Conservation (phyloP, 768 basidiomycete species). For the Trametes punicea region DNA sequence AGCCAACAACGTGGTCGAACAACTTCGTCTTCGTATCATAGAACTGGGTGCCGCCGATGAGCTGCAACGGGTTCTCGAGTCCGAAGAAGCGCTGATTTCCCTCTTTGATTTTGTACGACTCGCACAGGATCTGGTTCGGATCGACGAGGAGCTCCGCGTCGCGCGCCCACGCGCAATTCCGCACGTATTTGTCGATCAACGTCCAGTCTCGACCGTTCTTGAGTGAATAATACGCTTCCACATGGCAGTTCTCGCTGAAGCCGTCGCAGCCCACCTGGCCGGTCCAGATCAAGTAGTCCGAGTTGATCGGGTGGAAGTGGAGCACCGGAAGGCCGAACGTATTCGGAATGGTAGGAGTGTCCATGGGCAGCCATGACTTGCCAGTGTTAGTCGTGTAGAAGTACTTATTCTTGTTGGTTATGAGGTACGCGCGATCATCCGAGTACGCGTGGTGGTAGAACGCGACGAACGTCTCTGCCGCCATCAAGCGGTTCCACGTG, state of each 20-base stretch:
- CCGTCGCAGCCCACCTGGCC: slow-evolving; percentile 68
- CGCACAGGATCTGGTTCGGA: slow-evolving; percentile 87
- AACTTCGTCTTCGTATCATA: slow-evolving; percentile 68
- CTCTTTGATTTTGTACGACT: slow-evolving; percentile 77
- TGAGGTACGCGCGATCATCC: slow-evolving; percentile 82
- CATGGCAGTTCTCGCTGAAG: slow-evolving; percentile 55
- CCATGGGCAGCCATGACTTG: slow-evolving; percentile 55
- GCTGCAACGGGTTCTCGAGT: slow-evolving; percentile 62
- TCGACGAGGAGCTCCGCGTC: slow-evolving; percentile 79
- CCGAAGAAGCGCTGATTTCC: slow-evolving; percentile 68
- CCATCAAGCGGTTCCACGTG: slow-evolving; percentile 71
- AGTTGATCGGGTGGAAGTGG: slow-evolving; percentile 77
- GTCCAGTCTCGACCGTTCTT: slow-evolving; percentile 80
- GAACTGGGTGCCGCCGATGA: slow-evolving; percentile 75
- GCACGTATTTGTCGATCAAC: slow-evolving; percentile 79
- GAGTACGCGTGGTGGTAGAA: slow-evolving; percentile 86
- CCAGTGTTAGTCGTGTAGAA: slow-evolving; percentile 87
- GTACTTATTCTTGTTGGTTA: slow-evolving; percentile 62
- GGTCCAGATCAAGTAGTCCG: slow-evolving; percentile 87
- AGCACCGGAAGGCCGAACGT: slow-evolving; percentile 71
- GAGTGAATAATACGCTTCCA: slow-evolving; percentile 67
- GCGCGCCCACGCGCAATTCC: slow-evolving; percentile 88
- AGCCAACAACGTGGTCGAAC: slow-evolving; percentile 89
- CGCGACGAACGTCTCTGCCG: slow-evolving; percentile 64
- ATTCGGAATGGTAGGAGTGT: slow-evolving; percentile 73